Base-by-base conservation (phyloP, 257 asterid species). In the Nicotiana undulata region DNA sequence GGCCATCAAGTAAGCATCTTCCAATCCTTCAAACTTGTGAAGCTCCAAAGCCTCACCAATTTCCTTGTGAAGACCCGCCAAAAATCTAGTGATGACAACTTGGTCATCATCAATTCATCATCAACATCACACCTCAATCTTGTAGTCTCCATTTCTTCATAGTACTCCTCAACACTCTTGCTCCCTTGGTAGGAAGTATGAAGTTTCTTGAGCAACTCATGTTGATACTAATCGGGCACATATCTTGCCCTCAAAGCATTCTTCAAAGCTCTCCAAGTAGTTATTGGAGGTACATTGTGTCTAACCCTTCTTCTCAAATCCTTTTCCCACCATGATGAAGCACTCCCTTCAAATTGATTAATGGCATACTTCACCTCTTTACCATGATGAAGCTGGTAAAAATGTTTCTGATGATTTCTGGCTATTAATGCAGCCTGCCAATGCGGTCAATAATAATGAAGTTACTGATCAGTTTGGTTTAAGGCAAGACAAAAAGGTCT, bases 401-500 rank as follows among this genome's bases (percentile, higher is more conserved):
- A 37, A 58, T 79, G 61, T 51, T 76, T 65, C 79, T 70, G 70
- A 87, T 61, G 51, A 75, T 78, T 70, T 77, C 82, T 84, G 44
- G 44, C 55, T 65, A 77, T 83, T 81, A 84, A 78, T 85, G 82
- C 87, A 95, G 97, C 91, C 89, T 76, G 83, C 81, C 75, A 89
- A 86, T n/a, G 82, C 84, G 72, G 85, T 85, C 76, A 87, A 84
- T 86, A 53, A 77, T 52, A 79, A 83, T 84, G 92, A 90, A 82
- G 88, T 26, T 13, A 80, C 85, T 29, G 88, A 89, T 81, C 93
- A 87, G 55, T 85, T 76, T 58, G 91, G 92, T 82, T 87, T 91
- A 85, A 90, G 91, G 84, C 94, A 91, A 68, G 94, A 95, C 90
- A 93, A 93, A 88, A 92, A 93, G 98, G 99, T 95, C 78, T 72